Evolutionary conservation across 306 rosid genomes (phyloP).

Genomic region (Dryas alaskensis): DNA sequence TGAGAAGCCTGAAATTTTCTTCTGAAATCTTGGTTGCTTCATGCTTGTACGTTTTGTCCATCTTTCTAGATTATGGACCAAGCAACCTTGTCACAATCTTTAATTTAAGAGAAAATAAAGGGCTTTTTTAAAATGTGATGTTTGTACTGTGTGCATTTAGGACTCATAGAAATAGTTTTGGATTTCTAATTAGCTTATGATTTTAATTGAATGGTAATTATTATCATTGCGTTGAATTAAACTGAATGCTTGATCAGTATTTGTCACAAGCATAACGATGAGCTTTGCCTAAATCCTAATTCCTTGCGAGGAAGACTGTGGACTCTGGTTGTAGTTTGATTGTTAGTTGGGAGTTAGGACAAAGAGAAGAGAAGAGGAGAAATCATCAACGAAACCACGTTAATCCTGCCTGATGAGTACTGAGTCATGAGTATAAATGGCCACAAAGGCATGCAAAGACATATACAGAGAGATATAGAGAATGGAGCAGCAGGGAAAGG

Average conservation of each 20-base stretch:
- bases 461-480: background rate
- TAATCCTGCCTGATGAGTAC: too few species aligned
- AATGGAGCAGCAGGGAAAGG: slow-evolving; percentile 13
- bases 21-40: too few species aligned
- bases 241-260: too few species aligned
- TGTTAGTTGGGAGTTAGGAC: background rate
- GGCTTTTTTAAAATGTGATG: too few species aligned
- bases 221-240: too few species aligned
- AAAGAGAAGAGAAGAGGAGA: background rate
- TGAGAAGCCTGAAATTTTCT: background rate
- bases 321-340: background rate
- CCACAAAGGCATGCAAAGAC: background rate
- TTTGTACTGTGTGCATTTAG: too few species aligned
- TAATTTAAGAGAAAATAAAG: too few species aligned
- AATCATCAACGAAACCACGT: background rate
- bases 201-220: too few species aligned
- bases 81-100: too few species aligned
- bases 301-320: background rate
- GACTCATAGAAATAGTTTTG: background rate
- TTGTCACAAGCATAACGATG: background rate
- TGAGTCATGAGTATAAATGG: background rate
- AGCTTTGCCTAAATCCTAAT: background rate
- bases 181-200: background rate
- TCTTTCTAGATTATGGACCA: too few species aligned
- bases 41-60: too few species aligned